Percentiles rank a stretch among this genome's conserved stretches.
These are phyloP conservation scores for Trichoderma lentiforme DNA, from an alignment of 2,329 filamentous ascomycete genomes.

Conservation along the genomic window DNA sequence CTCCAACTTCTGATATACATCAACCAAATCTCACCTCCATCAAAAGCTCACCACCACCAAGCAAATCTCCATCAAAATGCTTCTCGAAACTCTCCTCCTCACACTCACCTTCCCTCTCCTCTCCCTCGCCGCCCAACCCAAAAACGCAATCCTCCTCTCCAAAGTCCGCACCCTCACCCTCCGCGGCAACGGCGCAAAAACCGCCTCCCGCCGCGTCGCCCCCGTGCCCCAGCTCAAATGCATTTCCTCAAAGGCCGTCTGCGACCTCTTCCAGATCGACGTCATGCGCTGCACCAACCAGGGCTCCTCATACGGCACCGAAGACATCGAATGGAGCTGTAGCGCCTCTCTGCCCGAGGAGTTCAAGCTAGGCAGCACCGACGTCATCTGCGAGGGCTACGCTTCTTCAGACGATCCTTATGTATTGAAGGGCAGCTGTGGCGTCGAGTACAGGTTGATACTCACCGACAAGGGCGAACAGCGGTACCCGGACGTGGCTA, in stretches of 20 bases:
- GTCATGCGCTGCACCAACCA: conserved; percentile 87
- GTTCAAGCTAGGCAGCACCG: conserved; percentile 73
- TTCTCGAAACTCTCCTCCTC: conserved; percentile 24
- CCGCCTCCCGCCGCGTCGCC: conserved; percentile 70
- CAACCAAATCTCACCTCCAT: background rate
- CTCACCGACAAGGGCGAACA: conserved; percentile 74
- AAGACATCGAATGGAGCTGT: conserved; percentile 92
- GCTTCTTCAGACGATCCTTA: conserved; percentile 71
- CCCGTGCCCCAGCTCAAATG: conserved; percentile 79
- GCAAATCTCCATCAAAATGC: conserved; percentile 26
- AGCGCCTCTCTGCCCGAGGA: conserved; percentile 58
- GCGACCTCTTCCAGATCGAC: conserved; percentile 69
- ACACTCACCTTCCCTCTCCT: conserved; percentile 28
- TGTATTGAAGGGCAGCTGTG: conserved; percentile 88
- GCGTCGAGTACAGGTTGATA: conserved; percentile 79
- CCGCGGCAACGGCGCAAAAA: conserved; percentile 59
- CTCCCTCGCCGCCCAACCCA: conserved; percentile 31
- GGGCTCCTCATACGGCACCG: conserved; percentile 71
- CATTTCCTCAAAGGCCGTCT: conserved; percentile 61
- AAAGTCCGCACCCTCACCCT: conserved; percentile 76
- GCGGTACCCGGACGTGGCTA: conserved; percentile 58
- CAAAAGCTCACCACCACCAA: background rate
- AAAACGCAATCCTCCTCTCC: conserved; percentile 55
- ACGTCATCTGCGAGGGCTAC: conserved; percentile 93
- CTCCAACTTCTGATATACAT: background rate